phyloP scores from a whole-genome alignment of 345 rosid species.

The Mercurialis annua region DNA sequence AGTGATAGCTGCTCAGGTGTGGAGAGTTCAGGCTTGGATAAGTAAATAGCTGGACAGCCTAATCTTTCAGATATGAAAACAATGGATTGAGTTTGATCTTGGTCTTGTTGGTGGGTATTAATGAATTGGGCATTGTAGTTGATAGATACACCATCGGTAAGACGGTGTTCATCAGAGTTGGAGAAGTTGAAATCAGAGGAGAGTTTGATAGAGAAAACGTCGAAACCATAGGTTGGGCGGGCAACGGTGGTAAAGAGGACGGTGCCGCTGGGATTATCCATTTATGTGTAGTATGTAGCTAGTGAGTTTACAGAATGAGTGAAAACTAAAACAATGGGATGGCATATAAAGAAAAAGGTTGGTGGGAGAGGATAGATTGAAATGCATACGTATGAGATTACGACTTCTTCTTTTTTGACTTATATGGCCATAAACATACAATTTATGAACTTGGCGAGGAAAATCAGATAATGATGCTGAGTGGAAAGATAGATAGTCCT shows the following conservation, averaged over 20 bases:
- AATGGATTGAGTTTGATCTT: constrained; percentile 30
- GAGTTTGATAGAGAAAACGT: constrained; percentile 47
- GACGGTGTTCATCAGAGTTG: constrained; percentile 37
- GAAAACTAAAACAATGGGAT: not conserved
- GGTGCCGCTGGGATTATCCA: constrained; percentile 58
- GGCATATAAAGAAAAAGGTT: too few species aligned
- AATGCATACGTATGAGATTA: not conserved
- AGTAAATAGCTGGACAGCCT: constrained; percentile 48
- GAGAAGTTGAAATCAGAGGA: constrained; percentile 19
- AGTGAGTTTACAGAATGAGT: not conserved
- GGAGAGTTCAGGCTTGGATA: constrained; percentile 32
- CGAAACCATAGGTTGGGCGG: constrained; percentile 71
- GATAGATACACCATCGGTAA: constrained; percentile 67
- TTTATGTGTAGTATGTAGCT: constrained; percentile 6
- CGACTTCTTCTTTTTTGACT: not conserved
- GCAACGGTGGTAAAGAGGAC: constrained; percentile 68
- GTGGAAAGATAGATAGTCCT: too few species aligned
- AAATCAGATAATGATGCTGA: too few species aligned
- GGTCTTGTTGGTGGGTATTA: constrained; percentile 1
- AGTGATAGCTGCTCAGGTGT: constrained; percentile 44
- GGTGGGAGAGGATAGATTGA: too few species aligned
- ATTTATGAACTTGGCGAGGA: too few species aligned
- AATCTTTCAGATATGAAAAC: constrained; percentile 71
- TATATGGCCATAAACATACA: too few species aligned
- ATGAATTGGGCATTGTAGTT: constrained; percentile 75